phyloP scores from a whole-genome alignment of 2,329 filamentous ascomycete genomes.

The Xylaria sp. region DNA sequence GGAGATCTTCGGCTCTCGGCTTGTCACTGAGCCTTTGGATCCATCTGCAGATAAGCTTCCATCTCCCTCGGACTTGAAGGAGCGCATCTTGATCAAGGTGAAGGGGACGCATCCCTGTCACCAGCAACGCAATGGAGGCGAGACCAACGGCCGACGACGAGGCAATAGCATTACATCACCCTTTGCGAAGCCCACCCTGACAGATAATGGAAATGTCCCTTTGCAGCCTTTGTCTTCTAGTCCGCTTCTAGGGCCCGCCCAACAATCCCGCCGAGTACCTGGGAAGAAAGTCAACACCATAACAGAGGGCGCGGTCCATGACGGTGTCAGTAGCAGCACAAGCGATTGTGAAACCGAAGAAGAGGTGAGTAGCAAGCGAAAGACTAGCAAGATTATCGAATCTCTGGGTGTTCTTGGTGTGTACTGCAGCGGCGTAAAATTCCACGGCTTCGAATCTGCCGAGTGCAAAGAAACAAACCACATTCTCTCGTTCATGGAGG shows the following conservation, averaged over 20 bases:
- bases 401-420: constrained; percentile 82
- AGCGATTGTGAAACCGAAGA: constrained; percentile 75
- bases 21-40: constrained; percentile 72
- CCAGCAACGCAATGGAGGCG: constrained; percentile 41
- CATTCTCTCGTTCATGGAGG: constrained; percentile 91
- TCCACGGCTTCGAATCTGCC: constrained; percentile 68
- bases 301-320: constrained; percentile 51
- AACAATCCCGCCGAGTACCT: constrained; percentile 43
- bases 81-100: constrained; percentile 87
- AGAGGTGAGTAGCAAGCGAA: constrained; percentile 53
- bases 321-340: constrained; percentile 53
- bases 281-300: constrained; percentile 55
- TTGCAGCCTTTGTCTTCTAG: constrained; percentile 50
- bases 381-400: constrained; percentile 79
- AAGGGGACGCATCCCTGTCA: constrained; percentile 65
- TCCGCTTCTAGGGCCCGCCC: constrained; percentile 48
- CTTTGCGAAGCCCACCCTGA: constrained; percentile 56
- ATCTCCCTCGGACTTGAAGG: constrained; percentile 77
- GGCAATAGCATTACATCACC: constrained; percentile 75
- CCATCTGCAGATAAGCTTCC: constrained; percentile 65
- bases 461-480: constrained; percentile 89
- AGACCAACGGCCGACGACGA: constrained; percentile 46
- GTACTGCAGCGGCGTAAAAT: constrained; percentile 70
- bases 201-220: constrained; percentile 53
- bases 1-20: constrained; percentile 71